Base-by-base conservation (phyloP, 371 early-diverging fungal species). In the Mucor circinelloides region DNA sequence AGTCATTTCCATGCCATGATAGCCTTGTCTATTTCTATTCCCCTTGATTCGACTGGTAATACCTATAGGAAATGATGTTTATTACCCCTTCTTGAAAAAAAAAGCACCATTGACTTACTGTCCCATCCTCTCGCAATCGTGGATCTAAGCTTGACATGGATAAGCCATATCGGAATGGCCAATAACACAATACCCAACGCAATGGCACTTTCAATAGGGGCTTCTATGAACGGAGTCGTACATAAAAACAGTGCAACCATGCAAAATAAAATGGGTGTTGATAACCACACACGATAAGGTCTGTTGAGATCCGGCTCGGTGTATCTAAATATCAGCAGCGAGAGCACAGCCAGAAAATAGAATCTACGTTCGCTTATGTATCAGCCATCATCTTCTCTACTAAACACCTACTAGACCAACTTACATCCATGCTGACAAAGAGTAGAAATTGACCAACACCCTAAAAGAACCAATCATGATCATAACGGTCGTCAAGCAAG, bases 401-500 rank as follows among this genome's bases (percentile, higher is more conserved):
- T n/a, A n/a, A n/a, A n/a, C n/a, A n/a, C n/a, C 17, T 15, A 17
- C 46, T 21, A 32, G 7, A 32, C 34, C 34, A 32, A 30, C 75
- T 80, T 76, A 94, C 73, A 89, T 69, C 93, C 93, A 94, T 2
- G 91, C 89, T 46, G 88, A 86, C 15, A 91, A 81, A 15, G 90
- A 89, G 74, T 88, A 93, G 61, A 94, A 90, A 63, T 90, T 92
- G 58, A 94, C 88, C 8, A 94, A 79, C 2, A 82, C 79, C 25
- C 81, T 82, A 61, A 91, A 94, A 2, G 86, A 81, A 0, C 93
- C 93, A 3, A 88, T 75, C 28, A 89, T 66, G 55, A 93, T 88
- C 81, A 89, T 86, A 44, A 90, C 71, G 4, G 76, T 78, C 0
- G 93, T 87, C 55, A 93, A 74, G 7, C 69, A 71, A 10, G 87